These are phyloP conservation scores for Galerina sulciceps DNA, from an alignment of 768 basidiomycete species.

Conservation along the genomic window DNA sequence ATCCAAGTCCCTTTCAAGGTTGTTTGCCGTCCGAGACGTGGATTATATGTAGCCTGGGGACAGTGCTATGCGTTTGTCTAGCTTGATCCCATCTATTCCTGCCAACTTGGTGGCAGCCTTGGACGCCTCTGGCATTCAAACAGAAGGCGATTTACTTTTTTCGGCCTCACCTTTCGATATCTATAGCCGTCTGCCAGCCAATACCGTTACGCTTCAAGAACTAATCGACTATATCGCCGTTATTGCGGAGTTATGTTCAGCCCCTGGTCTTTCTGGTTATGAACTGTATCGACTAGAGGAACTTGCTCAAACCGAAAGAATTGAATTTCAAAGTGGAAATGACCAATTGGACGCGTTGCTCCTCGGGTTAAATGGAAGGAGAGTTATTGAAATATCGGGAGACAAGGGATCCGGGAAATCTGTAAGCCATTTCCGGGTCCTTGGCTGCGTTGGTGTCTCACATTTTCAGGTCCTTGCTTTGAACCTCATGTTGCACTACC, in stretches of 20 bases:
- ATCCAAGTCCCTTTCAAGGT: no score
- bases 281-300: slow-evolving; percentile 31
- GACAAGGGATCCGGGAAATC: slow-evolving; percentile 70
- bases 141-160: slow-evolving; percentile 63
- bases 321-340: slow-evolving; percentile 42
- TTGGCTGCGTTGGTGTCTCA: not conserved
- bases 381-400: slow-evolving; percentile 73
- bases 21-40: not conserved
- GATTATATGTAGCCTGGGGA: slow-evolving; percentile 6
- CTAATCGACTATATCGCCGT: slow-evolving; percentile 42
- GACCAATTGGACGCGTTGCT: slow-evolving; percentile 57
- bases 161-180: slow-evolving; percentile 50
- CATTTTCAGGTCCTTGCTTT: slow-evolving; percentile 58
- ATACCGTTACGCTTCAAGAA: slow-evolving; percentile 51
- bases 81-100: slow-evolving; percentile 43
- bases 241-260: slow-evolving; percentile 48
- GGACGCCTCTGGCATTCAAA: slow-evolving; percentile 52
- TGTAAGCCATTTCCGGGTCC: slow-evolving; percentile 40
- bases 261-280: slow-evolving; percentile 41
- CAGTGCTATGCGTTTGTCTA: slow-evolving; percentile 51
- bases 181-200: slow-evolving; percentile 52
- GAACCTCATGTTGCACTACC: slow-evolving; percentile 59
- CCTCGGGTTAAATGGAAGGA: slow-evolving; percentile 49
- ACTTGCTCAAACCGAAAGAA: slow-evolving; percentile 16
- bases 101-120: slow-evolving; percentile 48